These are phyloP conservation scores for Carex sylvatica DNA, from an alignment of 202 grass and related monocot genomes.

Conservation along the genomic window DNA sequence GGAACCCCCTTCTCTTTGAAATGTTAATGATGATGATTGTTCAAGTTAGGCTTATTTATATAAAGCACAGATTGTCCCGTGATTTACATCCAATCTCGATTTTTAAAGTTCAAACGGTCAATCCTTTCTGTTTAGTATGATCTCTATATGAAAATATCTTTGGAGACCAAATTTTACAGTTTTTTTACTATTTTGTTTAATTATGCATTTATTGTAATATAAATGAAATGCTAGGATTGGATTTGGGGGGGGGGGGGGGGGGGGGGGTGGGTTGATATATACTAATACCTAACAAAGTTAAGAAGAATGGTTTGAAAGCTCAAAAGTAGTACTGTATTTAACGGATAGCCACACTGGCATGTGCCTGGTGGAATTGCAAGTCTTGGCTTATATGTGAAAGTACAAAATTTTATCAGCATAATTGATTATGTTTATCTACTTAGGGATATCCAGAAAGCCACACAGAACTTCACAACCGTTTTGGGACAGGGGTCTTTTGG, in stretches of 20 bases:
- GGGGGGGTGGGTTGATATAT: neutral
- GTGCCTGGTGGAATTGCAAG: neutral
- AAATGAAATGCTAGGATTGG: too few species aligned
- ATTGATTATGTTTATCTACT: neutral
- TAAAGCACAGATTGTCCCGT: too few species aligned
- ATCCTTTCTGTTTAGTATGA: too few species aligned
- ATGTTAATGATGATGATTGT: neutral
- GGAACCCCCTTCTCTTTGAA: neutral
- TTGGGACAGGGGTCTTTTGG: conserved; percentile 96
- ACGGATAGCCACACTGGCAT: too few species aligned
- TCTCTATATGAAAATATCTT: too few species aligned
- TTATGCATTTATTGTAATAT: too few species aligned
- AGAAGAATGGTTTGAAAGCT: neutral
- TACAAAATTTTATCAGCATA: neutral
- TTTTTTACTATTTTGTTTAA: neutral
- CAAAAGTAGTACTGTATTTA: neutral
- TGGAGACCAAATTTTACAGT: too few species aligned
- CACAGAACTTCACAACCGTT: conserved; percentile 87
- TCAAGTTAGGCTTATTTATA: neutral
- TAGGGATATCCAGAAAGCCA: conserved; percentile 95
- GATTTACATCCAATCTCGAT: too few species aligned
- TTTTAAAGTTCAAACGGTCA: too few species aligned
- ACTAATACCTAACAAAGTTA: neutral
- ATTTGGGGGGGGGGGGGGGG: neutral
- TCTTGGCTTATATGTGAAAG: neutral